Conservation (phyloP, 1,284 basidiomycete species). For the Apiotrichum laibachii region DNA sequence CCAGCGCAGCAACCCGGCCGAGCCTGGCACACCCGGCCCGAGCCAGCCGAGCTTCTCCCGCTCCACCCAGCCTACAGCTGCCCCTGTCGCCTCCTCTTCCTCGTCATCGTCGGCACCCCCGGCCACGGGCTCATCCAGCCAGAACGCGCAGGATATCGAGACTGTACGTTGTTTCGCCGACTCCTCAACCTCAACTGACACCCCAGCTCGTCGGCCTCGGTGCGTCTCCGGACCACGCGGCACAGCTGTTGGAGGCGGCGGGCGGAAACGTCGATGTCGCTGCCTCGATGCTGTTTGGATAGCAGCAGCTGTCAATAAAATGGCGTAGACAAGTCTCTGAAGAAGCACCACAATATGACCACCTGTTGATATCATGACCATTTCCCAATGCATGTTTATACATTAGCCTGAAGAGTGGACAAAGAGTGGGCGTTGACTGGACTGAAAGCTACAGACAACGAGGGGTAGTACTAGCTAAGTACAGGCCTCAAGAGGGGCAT, state of each 20-base stretch:
- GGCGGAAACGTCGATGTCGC: constrained; percentile 85
- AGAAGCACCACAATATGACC: background rate
- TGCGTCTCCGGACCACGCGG: constrained; percentile 69
- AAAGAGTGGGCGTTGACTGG: background rate
- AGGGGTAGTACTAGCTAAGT: too few relatives aligned
- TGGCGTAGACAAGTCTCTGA: background rate
- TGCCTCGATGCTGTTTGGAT: constrained; percentile 77
- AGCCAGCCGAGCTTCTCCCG: background rate
- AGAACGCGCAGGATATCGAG: constrained; percentile 23
- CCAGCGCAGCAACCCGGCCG: constrained; percentile 29
- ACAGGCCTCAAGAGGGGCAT: too few relatives aligned
- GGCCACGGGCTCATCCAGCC: background rate
- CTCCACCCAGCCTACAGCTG: background rate
- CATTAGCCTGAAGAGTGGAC: background rate
- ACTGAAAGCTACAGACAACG: too few relatives aligned
- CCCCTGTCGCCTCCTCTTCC: background rate
- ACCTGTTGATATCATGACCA: background rate
- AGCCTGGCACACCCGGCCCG: constrained; percentile 40
- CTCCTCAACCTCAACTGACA: constrained; percentile 14
- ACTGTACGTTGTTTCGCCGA: constrained; percentile 26
- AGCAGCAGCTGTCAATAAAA: background rate
- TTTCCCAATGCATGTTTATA: background rate
- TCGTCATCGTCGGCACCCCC: background rate
- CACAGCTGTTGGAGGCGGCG: constrained; percentile 70
- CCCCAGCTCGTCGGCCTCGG: constrained; percentile 57